Evolutionary conservation across 805 yeast genomes (phyloP), one percentile per base, ranked within the genome.

Genomic region (Cyberlindnera euphorbiiphila): DNA sequence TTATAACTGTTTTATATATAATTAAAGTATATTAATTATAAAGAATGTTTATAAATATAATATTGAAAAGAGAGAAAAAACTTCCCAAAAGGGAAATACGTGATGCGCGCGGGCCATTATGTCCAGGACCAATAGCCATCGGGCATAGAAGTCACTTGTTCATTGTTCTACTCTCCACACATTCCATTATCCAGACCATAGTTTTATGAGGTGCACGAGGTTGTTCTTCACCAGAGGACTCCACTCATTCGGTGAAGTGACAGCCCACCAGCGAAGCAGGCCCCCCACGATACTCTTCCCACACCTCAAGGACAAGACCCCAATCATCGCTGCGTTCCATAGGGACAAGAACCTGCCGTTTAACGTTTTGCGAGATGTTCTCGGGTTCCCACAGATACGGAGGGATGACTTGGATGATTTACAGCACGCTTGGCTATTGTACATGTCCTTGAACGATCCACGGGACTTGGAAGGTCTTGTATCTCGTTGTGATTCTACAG

Each of bases 331-430:
- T 3, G 29, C 36, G 7, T 36, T 49, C 21, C 55, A 47, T 17
- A 29, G 18, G 21, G 40, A 50, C 23, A 32, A 31, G 14, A 21
- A 11, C 3, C 17, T 50, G 2, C 56, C 56, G 1, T 52, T 50
- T 38, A 52, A 50, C 32, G 25, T 49, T 4, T 40, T 42, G 2
- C 36, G 56, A 20, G 55, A 52, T 20, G 46, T 49, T 3, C 30
- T 52, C 11, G 24, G 36, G 2, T 28, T 50, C n/a, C 49, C 47
- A 9, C 29, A 25, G 5, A 12, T 37, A 12, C 24, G 33, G 16
- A 34, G 30, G 2, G 18, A 26, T 2, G 22, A 21, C 9, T 20
- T 43, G 25, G 52, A 45, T 10, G 10, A 19, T 5, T 34, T 43
- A 6, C 37, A 43, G 8, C 43, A 46, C 15, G 36, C 42, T 3